phyloP scores from a whole-genome alignment of 805 yeast genomes.

The Maudiozyma pseudohumilis region DNA sequence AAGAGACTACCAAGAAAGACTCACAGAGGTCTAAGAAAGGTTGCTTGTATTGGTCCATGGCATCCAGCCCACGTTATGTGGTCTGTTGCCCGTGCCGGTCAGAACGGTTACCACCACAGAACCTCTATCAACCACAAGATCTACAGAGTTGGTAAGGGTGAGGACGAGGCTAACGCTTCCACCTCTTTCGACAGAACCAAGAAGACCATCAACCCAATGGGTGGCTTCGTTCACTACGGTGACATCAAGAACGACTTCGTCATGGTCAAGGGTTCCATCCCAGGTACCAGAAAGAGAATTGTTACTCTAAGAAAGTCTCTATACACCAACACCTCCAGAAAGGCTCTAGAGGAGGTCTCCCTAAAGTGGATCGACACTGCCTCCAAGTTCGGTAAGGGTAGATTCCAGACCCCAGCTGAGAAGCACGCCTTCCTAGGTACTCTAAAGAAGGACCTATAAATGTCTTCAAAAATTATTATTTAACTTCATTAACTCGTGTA shows the following conservation, averaged over 20 bases:
- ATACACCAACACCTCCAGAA: slow-evolving; percentile 95
- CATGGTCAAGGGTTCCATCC: slow-evolving; percentile 96
- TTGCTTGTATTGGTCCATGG: slow-evolving; percentile 99
- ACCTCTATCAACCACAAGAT: slow-evolving; percentile 99
- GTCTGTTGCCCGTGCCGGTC: slow-evolving; percentile 99
- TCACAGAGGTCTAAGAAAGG: slow-evolving; percentile 99
- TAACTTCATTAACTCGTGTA: not conserved
- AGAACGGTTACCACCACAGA: slow-evolving; percentile 99
- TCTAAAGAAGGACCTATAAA: slow-evolving; percentile 89
- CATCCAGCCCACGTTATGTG: slow-evolving; percentile 99
- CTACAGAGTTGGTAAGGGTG: slow-evolving; percentile 98
- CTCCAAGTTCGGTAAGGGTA: slow-evolving; percentile 99
- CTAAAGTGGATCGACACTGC: slow-evolving; percentile 99
- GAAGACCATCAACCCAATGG: slow-evolving; percentile 99
- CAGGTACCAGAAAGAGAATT: slow-evolving; percentile 99
- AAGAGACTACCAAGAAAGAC: slow-evolving; percentile 99
- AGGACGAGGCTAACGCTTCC: slow-evolving; percentile 87
- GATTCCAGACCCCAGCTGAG: slow-evolving; percentile 99
- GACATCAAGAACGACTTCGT: slow-evolving; percentile 93
- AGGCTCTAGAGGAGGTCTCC: slow-evolving; percentile 90
- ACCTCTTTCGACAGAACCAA: slow-evolving; percentile 98
- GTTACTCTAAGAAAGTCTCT: slow-evolving; percentile 97
- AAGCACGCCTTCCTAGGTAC: slow-evolving; percentile 99
- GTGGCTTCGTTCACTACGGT: slow-evolving; percentile 99
- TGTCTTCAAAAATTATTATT: slow-evolving; percentile 3